Base-by-base conservation (phyloP, 2,329 filamentous ascomycete genomes). In the Amesomyces nigricolor region DNA sequence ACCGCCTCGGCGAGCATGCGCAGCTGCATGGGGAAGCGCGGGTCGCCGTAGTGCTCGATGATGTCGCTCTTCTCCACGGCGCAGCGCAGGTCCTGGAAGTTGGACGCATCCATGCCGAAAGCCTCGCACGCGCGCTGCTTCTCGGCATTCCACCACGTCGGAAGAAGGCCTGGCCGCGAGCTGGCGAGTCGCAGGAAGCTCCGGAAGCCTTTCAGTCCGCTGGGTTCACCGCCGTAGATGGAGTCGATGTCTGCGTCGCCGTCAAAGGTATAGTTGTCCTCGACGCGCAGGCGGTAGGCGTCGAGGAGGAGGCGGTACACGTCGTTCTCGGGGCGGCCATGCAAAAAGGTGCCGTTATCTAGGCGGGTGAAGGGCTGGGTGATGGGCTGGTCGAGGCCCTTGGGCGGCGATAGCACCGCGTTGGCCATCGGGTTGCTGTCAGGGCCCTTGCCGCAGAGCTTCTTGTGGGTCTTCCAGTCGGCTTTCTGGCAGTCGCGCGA, bases 401-500 rank as follows among this genome's bases (percentile, higher is more conserved):
- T 68, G 9, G 66, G 60, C 1, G 65, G 67, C 17, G 48, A 48
- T 26, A 38, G 42, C n/a, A 13, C 6, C 26, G 37, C 14, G 14
- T 40, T 38, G 37, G 14, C 47, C 35, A 6, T 43, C 26, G 39
- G 38, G 1, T 26, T 26, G 22, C 14, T 5, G 19, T 22, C 11
- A 8, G 40, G 35, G 19, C 0, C 44, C 37, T 47, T 53, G 40
- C 51, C 51, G 51, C 55, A 58, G 7, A 22, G 6, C 30, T 45
- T 44, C 43, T 58, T 77, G 65, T 82, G 78, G 2, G 14, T 26
- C 59, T 77, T 76, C 76, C 75, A 82, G 62, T 81, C 71, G 1
- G 65, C 63, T 58, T 75, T 77, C 63, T 81, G 75, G 67, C 79
- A 82, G 37, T 74, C 71, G 22, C 69, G 69, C 42, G 75, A 77